Conservation (phyloP, 495 filamentous ascomycete genomes). For the Acidiella bohemica region DNA sequence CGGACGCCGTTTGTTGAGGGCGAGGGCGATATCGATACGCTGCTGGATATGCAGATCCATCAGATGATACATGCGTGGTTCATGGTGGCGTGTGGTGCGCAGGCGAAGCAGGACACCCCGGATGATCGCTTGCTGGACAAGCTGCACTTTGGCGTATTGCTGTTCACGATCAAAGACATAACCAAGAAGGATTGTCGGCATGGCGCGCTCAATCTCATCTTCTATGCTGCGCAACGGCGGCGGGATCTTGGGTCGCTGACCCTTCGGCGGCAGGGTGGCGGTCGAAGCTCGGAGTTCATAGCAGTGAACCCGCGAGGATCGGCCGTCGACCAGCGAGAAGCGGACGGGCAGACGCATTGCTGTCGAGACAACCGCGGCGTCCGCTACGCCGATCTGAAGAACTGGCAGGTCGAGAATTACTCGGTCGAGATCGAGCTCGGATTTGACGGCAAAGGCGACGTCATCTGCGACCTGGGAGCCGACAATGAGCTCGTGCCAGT, state of each 20-base stretch:
- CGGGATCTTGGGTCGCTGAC: background rate
- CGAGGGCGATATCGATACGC: conserved; percentile 4
- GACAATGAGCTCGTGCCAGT: conserved; percentile 2
- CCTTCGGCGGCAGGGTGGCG: background rate
- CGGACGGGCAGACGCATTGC: conserved; percentile 13
- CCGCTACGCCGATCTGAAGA: conserved; percentile 3
- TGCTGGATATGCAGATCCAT: conserved; percentile 16
- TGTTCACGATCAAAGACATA: conserved; percentile 14
- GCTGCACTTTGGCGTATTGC: conserved; percentile 16
- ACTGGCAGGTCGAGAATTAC: conserved; percentile 15
- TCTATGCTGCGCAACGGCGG: conserved; percentile 3
- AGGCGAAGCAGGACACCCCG: conserved; percentile 4
- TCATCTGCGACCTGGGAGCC: conserved; percentile 5
- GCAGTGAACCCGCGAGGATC: background rate
- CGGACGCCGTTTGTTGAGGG: conserved; percentile 6
- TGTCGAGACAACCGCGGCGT: conserved; percentile 10
- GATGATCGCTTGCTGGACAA: conserved; percentile 13
- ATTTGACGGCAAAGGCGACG: conserved; percentile 9
- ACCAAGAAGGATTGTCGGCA: background rate
- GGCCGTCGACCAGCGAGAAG: background rate
- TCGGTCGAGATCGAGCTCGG: conserved; percentile 4
- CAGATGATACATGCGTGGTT: conserved; percentile 24
- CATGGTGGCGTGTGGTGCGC: conserved; percentile 15
- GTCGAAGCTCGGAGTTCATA: conserved; percentile 1
- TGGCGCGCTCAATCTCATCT: conserved; percentile 5